These are phyloP conservation scores for Vigna trinervia DNA, from an alignment of 306 rosid species.

Conservation along the genomic window DNA sequence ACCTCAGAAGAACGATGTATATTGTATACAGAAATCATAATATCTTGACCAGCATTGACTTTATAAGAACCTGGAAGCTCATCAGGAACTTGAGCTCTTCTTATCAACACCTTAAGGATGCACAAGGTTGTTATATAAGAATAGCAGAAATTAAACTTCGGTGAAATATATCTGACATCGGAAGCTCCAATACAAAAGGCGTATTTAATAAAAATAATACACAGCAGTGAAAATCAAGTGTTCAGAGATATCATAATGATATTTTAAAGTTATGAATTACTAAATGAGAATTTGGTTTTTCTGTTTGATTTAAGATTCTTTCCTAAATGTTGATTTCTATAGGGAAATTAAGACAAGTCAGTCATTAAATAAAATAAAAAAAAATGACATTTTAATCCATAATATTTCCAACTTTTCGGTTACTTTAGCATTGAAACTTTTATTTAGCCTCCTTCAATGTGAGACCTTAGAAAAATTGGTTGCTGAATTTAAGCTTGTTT, in stretches of 20 bases:
- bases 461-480: not conserved
- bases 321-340: not conserved
- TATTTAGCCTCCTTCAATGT: slow-evolving; percentile 6
- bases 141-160: slow-evolving; percentile 25
- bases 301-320: slow-evolving; percentile 4
- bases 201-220: slow-evolving; percentile 27
- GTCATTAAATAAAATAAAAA: not conserved
- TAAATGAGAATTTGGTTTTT: slow-evolving; percentile 10
- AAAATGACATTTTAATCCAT: slow-evolving; percentile 2
- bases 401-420: slow-evolving; percentile 12
- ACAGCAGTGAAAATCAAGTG: slow-evolving; percentile 5
- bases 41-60: slow-evolving; percentile 91
- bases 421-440: slow-evolving; percentile 15
- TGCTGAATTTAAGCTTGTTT: not conserved
- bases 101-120: slow-evolving; percentile 78
- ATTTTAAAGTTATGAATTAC: not conserved
- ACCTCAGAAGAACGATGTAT: slow-evolving; percentile 92
- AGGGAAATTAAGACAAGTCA: not conserved
- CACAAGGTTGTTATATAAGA: slow-evolving; percentile 18
- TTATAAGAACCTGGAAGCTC: slow-evolving; percentile 87
- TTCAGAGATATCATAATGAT: not conserved
- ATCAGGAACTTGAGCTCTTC: slow-evolving; percentile 92
- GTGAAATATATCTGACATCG: slow-evolving; percentile 20
- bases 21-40: slow-evolving; percentile 95
- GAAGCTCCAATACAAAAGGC: slow-evolving; percentile 30